Evolutionary conservation across 768 basidiomycete species (phyloP), one percentile per base, ranked within the genome.

Genomic region (Collybia sp.): DNA sequence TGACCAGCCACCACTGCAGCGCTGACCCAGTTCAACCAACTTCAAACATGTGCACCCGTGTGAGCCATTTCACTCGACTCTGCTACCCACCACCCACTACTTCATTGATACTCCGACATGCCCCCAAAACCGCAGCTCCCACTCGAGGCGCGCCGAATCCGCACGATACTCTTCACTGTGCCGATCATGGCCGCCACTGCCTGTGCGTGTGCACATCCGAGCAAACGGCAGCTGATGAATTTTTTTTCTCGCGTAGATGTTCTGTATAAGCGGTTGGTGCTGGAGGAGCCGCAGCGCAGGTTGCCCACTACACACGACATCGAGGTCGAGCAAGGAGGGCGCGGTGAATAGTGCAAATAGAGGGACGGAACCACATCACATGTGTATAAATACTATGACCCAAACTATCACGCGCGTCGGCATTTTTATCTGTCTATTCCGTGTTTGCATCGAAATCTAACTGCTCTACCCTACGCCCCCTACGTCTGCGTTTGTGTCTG

Each of bases 171-270:
- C 36, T 67, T 83, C 34, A 71, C 83, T 0, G 52, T 81, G 11
- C 85, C 85, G 3, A 73, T 88, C 37, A 80, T 86, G 42, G 80
- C 73, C 19, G 83, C 76, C 5, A 79, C 78, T 11, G 76, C 81
- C 41, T 74, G 85, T 88, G 46, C 49, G 80, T 70, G 25, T 25
- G 25, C 8, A 8, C 10, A 6, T 35, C 33, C 33, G 33, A 34
- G 12, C 17, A 15, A 19, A 45, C 42, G 25, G 34, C 40, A 25
- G 12, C 44, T 36, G 33, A 39, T 37, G n/a, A 18, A 17, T 15
- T 20, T 49, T 13, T n/a, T 30, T 16, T 40, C 10, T 5, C 36
- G n/a, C 44, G 18, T 52, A 87, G 86, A 76, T 39, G 76, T 87
- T 40, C 61, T 86, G 49, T 88, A 84, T 58, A 80, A 79, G 58